A percentile compares a stretch with the other conserved stretches of the same genome.
Evolutionary conservation across 805 yeast species (phyloP).

Genomic region (Wickerhamiella lipophila): DNA sequence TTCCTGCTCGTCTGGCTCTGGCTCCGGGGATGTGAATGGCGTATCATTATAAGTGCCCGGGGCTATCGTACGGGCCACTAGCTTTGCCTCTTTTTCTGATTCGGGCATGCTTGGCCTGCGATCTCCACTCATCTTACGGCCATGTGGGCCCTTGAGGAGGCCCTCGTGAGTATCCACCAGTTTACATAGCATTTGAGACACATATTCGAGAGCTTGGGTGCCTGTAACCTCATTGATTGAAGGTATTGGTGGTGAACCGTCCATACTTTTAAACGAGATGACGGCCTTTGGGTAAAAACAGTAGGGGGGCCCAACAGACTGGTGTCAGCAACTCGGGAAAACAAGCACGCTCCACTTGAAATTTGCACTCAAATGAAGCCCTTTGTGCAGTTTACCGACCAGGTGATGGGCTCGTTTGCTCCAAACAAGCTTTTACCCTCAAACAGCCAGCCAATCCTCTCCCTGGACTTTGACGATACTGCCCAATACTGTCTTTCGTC

Average conservation of each 20-base stretch:
- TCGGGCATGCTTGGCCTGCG: slow-evolving; percentile 17
- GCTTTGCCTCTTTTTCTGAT: slow-evolving; percentile 11
- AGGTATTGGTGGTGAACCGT: not conserved
- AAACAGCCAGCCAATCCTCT: slow-evolving; percentile 25
- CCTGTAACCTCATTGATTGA: not conserved
- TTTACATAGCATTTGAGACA: slow-evolving; percentile 17
- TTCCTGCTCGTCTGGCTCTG: slow-evolving; percentile 8
- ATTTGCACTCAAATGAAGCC: not conserved
- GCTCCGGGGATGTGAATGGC: not conserved
- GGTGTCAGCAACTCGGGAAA: not conserved
- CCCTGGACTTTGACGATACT: slow-evolving; percentile 60
- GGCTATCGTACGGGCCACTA: slow-evolving; percentile 8
- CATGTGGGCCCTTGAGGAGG: slow-evolving; percentile 2
- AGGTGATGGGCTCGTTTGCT: slow-evolving; percentile 7
- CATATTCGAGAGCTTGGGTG: slow-evolving; percentile 19
- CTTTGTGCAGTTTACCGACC: slow-evolving; percentile 5
- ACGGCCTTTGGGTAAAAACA: too few relatives aligned
- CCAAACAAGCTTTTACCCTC: slow-evolving; percentile 13
- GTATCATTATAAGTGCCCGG: slow-evolving; percentile 1
- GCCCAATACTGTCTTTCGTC: slow-evolving; percentile 68
- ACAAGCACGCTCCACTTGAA: not conserved
- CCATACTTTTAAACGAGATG: too few relatives aligned
- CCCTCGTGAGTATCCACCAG: slow-evolving; percentile 20
- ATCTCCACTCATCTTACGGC: not conserved
- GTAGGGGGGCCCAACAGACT: too few relatives aligned